Evolutionary conservation across 2,329 filamentous ascomycete species (phyloP), one percentile per base, ranked within the genome.

Genomic region (Monosporascus sp.): DNA sequence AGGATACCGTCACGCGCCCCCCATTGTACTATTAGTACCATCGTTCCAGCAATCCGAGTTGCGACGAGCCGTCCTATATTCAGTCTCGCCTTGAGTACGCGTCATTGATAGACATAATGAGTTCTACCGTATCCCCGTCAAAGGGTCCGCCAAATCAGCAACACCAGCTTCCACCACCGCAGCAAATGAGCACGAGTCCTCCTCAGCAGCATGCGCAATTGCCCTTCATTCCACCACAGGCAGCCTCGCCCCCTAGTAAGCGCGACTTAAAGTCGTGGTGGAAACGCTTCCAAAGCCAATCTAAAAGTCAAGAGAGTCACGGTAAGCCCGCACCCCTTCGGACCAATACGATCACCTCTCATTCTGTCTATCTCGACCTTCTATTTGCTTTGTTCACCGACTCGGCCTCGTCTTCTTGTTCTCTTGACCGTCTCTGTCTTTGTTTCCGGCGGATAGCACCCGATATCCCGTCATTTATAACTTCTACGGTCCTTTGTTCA

Each of bases 201-300:
- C 60, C 63, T 22, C 63, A 60, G 43, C 60, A 65, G 39, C 54
- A 52, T 27, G 55, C 55, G n/a, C 62, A 60, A 50, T 44, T 54
- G 48, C n/a, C 53, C 45, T 48, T 70, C 67, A 71, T 74, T 72
- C 65, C 78, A 7, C 43, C 22, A 25, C 31, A 35, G 31, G 43
- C 43, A 69, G 68, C 79, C 69, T 90, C 89, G 43, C 89, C 89
- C 52, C 90, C 90, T 31, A 90, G 85, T 60, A 95, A 88, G 75
- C 85, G 90, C 69, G 91, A 96, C 70, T 78, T 97, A 62, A 88
- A 91, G 63, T 95, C 89, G 55, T 99, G 94, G 94, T 97, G 94
- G 94, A 96, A 91, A 73, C 86, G 87, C 65, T 97, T 99, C 75
- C 94, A 94, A 74, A 82, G 88, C 51, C 77, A 80, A 46, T 72